Conservation (phyloP, 805 yeast genomes). For the Candida adriatica region DNA sequence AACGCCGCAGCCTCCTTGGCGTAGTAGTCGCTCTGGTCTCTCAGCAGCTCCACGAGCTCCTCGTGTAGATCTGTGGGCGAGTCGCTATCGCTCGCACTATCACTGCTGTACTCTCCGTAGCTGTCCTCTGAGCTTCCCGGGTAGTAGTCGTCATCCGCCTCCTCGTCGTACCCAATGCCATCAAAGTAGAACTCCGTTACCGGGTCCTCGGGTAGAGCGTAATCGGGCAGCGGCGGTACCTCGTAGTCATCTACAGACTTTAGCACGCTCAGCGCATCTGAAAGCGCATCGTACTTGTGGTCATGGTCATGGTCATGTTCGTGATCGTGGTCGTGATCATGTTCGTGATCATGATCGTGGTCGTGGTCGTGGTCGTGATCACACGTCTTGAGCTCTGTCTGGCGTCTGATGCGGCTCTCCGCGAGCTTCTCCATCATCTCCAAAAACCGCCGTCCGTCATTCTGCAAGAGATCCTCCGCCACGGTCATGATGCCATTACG, state of each 20-base stretch:
- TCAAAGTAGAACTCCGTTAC: constrained; percentile 12
- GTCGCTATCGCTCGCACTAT: constrained; percentile 9
- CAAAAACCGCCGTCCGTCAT: constrained; percentile 72
- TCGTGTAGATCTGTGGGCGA: constrained; percentile 10
- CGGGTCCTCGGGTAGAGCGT: constrained; percentile 12
- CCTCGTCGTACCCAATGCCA: constrained; percentile 20
- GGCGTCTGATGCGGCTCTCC: constrained; percentile 35
- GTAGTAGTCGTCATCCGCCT: constrained; percentile 9
- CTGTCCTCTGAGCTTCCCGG: constrained; percentile 6
- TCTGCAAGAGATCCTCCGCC: constrained; percentile 73
- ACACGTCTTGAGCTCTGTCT: constrained; percentile 12
- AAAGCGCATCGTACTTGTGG: no score
- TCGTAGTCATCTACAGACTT: constrained; percentile 4
- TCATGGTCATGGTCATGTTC: constrained; percentile 21
- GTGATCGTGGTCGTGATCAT: constrained; percentile 25
- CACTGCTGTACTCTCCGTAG: constrained; percentile 17
- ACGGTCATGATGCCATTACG: constrained; percentile 45
- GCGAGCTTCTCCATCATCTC: constrained; percentile 77
- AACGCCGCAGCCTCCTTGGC: constrained; percentile 8
- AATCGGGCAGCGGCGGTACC: constrained; percentile 8
- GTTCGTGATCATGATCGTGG: constrained; percentile 13
- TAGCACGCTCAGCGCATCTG: no score
- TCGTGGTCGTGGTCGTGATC: constrained; percentile 23
- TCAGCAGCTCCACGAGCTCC: constrained; percentile 11
- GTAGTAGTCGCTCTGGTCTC: constrained; percentile 11